Percentiles rank a stretch among this genome's conserved stretches.
phyloP scores from a whole-genome alignment of 495 filamentous ascomycete species.

The Aspergillus avenaceus region DNA sequence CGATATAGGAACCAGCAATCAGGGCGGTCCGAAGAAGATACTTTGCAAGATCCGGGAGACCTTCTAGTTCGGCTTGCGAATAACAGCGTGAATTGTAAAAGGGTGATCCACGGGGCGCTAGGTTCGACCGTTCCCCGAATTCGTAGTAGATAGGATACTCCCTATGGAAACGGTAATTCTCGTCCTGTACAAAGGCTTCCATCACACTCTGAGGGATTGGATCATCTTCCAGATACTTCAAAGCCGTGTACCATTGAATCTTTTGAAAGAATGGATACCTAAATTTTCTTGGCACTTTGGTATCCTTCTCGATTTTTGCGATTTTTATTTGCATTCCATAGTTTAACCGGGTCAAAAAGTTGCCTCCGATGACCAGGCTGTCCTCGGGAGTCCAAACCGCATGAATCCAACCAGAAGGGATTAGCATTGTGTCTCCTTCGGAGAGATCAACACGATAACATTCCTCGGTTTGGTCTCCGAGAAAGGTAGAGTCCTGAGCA shows the following conservation, averaged over 20 bases:
- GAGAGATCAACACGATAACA: constrained; percentile 70
- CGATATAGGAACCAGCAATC: constrained; percentile 58
- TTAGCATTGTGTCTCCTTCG: constrained; percentile 74
- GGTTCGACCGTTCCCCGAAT: constrained; percentile 50
- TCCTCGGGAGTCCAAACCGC: constrained; percentile 76
- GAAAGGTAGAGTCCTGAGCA: constrained; percentile 66
- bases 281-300: constrained; percentile 66
- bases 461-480: constrained; percentile 65
- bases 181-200: constrained; percentile 52
- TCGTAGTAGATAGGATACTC: constrained; percentile 55
- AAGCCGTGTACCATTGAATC: constrained; percentile 68
- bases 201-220: constrained; percentile 58
- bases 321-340: constrained; percentile 70
- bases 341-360: constrained; percentile 67
- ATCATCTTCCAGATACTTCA: constrained; percentile 63
- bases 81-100: constrained; percentile 62
- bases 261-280: constrained; percentile 72
- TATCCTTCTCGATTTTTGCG: constrained; percentile 68
- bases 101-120: constrained; percentile 37
- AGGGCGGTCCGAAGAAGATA: constrained; percentile 67
- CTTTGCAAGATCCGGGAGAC: constrained; percentile 56
- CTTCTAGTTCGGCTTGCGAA: constrained; percentile 65
- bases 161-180: constrained; percentile 48
- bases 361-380: constrained; percentile 73
- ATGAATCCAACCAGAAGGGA: constrained; percentile 78